Percentiles rank a stretch among this genome's conserved stretches.
Conservation (phyloP, 768 basidiomycete species). For the Crassisporium funariophilum region DNA sequence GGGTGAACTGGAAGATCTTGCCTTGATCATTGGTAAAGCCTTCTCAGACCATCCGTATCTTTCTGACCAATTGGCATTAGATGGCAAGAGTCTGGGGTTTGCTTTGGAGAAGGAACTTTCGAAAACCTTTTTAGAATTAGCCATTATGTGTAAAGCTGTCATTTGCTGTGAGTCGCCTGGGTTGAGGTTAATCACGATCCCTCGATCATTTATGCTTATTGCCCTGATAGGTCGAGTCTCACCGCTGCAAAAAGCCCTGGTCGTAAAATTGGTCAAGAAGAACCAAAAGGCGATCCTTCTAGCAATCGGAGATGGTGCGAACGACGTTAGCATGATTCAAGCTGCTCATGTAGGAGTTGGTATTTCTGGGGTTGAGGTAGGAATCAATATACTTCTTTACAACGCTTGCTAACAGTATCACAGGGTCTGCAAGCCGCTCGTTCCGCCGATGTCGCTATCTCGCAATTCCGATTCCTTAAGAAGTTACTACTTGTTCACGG, state of each 20-base stretch:
- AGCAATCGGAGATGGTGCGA: conserved; percentile 97
- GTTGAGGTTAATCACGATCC: background rate
- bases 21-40: conserved; percentile 83
- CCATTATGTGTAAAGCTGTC: conserved; percentile 98
- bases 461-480: conserved; percentile 94
- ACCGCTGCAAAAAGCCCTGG: conserved; percentile 94
- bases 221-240: conserved; percentile 82
- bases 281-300: conserved; percentile 92
- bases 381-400: conserved; percentile 11
- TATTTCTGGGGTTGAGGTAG: conserved; percentile 96
- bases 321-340: conserved; percentile 99
- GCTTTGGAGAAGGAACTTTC: conserved; percentile 93
- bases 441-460: conserved; percentile 96
- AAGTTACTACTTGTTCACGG: conserved; percentile 96
- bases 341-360: conserved; percentile 98
- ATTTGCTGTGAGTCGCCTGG: conserved; percentile 77
- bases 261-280: conserved; percentile 99
- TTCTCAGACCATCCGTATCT: background rate
- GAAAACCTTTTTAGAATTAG: conserved; percentile 89
- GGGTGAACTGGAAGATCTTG: conserved; percentile 94
- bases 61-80: conserved; percentile 40
- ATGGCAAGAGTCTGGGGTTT: conserved; percentile 92
- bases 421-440: conserved; percentile 98
- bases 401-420: background rate
- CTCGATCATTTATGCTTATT: background rate